phyloP scores from a whole-genome alignment of 768 basidiomycete species.

The Ephemerocybe angulata region DNA sequence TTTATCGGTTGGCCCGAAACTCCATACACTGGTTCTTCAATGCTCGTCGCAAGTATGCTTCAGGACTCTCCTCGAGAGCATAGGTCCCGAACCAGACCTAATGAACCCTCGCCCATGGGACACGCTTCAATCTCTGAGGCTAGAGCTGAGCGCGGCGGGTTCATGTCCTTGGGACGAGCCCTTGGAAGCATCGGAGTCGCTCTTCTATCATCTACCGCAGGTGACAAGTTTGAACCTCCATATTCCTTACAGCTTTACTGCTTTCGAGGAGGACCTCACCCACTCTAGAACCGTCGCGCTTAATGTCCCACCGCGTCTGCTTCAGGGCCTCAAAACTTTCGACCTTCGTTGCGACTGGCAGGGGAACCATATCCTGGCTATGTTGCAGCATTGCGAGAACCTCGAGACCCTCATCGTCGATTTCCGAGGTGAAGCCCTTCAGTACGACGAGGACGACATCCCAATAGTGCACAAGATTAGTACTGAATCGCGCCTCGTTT shows the following conservation, averaged over 20 bases:
- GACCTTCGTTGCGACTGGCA: background rate
- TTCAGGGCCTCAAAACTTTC: background rate
- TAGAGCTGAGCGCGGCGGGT: background rate
- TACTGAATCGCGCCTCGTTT: background rate
- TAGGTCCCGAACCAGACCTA: background rate
- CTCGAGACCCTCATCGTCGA: slow-evolving; percentile 19
- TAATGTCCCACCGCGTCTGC: background rate
- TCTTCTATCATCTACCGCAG: background rate
- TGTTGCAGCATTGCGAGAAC: background rate
- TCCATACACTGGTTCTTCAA: background rate
- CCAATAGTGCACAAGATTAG: background rate
- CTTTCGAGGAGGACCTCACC: background rate
- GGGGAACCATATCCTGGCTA: background rate
- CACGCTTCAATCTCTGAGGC: background rate
- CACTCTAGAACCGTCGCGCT: background rate
- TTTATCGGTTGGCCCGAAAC: background rate
- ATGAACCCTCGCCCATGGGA: background rate
- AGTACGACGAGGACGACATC: background rate
- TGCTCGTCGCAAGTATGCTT: background rate
- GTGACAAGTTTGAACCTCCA: background rate
- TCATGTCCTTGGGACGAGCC: background rate
- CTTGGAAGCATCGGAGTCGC: background rate
- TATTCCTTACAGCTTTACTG: background rate
- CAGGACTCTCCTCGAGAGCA: background rate
- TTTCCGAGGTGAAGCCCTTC: slow-evolving; percentile 10